Evolutionary conservation across 164 flowering plant species (phyloP).

Genomic region (Magnolia sinica): DNA sequence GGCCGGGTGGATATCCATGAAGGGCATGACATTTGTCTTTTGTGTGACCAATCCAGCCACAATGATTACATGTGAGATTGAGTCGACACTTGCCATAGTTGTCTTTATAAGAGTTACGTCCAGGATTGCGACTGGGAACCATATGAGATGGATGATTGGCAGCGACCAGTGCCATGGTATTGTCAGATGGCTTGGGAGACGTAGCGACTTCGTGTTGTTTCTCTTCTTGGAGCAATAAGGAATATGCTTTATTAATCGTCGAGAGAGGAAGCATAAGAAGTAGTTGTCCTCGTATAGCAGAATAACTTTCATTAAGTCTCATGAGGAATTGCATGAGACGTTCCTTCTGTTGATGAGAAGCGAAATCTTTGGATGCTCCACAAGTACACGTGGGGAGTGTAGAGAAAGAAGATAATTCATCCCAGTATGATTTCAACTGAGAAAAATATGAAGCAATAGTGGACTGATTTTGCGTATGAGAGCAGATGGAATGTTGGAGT

Average conservation of each 20-base stretch:
- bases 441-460: no score
- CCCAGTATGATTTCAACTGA: no score
- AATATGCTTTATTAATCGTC: no score
- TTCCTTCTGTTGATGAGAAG: no score
- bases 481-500: no score
- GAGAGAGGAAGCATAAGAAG: background rate
- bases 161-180: background rate
- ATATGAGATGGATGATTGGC: background rate
- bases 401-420: no score
- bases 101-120: no score
- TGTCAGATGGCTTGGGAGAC: background rate
- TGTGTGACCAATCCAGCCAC: constrained; percentile 2
- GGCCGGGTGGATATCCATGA: constrained; percentile 1
- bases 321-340: no score
- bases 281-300: background rate
- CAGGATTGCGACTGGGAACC: background rate
- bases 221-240: background rate
- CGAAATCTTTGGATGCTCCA: no score
- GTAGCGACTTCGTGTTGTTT: background rate
- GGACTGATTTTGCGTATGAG: no score
- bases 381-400: no score
- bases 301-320: no score
- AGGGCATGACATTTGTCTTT: background rate
- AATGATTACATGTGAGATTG: background rate
- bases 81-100: background rate